Base-by-base conservation (phyloP, 164 flowering plant species). In the Macadamia tetraphylla region DNA sequence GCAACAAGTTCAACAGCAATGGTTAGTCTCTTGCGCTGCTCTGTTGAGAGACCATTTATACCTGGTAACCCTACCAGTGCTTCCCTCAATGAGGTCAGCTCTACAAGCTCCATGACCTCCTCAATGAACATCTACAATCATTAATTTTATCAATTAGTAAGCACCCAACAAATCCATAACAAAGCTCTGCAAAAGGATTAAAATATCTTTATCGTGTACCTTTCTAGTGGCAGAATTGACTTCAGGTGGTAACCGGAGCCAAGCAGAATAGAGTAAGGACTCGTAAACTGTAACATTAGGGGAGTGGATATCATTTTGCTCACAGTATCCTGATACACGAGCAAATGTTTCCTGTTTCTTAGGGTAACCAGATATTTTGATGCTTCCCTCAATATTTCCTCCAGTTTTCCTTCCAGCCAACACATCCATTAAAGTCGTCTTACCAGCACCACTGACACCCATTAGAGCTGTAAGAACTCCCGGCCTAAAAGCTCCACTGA, bases 251-350 rank as follows among this genome's bases (percentile, higher is more conserved):
- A 76, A 62, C 3, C 77, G 76, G 31, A 75, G 78, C 81, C 79
- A 78, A 42, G 81, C 77, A 29, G 77, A 80, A 55, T 72, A 73
- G 61, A 77, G 67, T 53, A 75, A 64, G 31, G 80, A 80, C 67
- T 82, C 85, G 43, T 80, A 78, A 23, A 82, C 78, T 17, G 82
- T 76, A n/a, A 79, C 77, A 49, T 76, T 77, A 46, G 84, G 84
- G 57, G 84, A 81, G 62, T 81, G 84, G 48, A 81, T 78, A 56
- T 81, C 84, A 57, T 71, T 76, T 56, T 81, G 84, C 67, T 78
- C 84, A 49, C 84, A 81, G 62, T 81, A 81, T 46, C 81, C 84
- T 1, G 80, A 53, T 53, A 53, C 15, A 11, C 57, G 57, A 4
- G 57, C 57, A 53, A 53, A 53, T 53, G 57, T 53, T 53, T 53